phyloP scores from a whole-genome alignment of 148 eudicot species.

The Euryodendron excelsum region DNA sequence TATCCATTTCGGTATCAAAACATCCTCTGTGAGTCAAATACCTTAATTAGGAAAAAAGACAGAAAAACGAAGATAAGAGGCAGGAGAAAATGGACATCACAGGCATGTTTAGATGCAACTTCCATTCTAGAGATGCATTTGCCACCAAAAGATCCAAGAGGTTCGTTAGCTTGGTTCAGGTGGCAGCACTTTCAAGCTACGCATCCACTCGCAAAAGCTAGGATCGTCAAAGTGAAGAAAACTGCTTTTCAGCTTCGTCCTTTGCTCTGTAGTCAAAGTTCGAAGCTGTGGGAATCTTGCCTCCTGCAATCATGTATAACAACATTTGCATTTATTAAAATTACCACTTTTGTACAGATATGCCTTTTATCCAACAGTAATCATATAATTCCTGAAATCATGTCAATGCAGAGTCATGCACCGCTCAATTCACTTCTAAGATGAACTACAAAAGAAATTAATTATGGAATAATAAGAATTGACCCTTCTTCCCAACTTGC shows the following conservation, averaged over 20 bases:
- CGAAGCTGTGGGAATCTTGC: constrained; percentile 97
- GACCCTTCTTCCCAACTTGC: constrained; percentile 33
- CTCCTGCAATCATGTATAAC: constrained; percentile 52
- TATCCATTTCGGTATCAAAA: background rate
- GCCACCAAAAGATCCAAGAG: background rate
- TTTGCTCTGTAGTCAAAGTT: constrained; percentile 64
- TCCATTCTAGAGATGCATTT: too few species aligned
- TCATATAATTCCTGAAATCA: background rate
- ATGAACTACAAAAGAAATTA: background rate
- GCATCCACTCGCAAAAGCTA: constrained; percentile 99
- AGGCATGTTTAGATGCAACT: background rate
- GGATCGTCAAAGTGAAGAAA: constrained; percentile 93
- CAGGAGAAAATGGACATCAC: background rate
- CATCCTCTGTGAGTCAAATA: background rate
- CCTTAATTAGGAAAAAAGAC: background rate
- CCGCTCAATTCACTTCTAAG: background rate
- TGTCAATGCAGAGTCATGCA: background rate
- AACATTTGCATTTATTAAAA: background rate
- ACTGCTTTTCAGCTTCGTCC: constrained; percentile 91
- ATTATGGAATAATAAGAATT: background rate
- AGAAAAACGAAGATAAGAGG: background rate
- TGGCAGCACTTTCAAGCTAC: constrained; percentile 79
- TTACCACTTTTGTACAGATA: background rate
- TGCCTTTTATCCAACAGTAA: background rate
- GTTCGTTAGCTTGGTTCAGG: constrained; percentile 61